These are phyloP conservation scores for Triticum monococcum DNA, from an alignment of 176 grass and related monocot genomes.

Conservation along the genomic window DNA sequence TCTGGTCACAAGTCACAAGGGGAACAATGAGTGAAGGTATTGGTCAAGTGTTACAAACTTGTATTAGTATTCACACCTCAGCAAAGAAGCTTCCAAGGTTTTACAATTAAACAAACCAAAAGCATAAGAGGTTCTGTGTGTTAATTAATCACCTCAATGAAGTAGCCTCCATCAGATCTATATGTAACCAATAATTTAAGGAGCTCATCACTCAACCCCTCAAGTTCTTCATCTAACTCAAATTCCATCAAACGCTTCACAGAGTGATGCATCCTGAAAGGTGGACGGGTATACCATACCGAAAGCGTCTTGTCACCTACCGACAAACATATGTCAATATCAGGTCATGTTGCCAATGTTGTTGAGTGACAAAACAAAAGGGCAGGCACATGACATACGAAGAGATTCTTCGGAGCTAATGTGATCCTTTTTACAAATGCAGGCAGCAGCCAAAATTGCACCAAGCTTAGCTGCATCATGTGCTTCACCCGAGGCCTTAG, in stretches of 20 bases:
- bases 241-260: constrained; percentile 61
- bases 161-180: constrained; percentile 73
- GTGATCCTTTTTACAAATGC: constrained; percentile 69
- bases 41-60: background rate
- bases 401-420: constrained; percentile 43
- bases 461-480: constrained; percentile 43
- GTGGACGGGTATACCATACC: constrained; percentile 63
- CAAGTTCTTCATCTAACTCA: constrained; percentile 72
- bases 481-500: constrained; percentile 37
- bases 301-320: constrained; percentile 52
- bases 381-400: constrained; percentile 52
- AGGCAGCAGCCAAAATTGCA: constrained; percentile 75
- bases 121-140: background rate
- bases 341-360: background rate
- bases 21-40: constrained; percentile 29
- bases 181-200: constrained; percentile 74
- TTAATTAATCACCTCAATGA: constrained; percentile 63
- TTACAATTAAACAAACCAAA: constrained; percentile 15
- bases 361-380: background rate
- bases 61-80: background rate
- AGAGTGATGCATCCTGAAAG: constrained; percentile 88
- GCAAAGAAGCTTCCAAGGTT: background rate
- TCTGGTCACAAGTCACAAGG: constrained; percentile 45
- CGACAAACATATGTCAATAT: constrained; percentile 25
- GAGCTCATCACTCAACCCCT: constrained; percentile 48